phyloP scores from a whole-genome alignment of 345 rosid species.

The thale cress (Arabidopsis thaliana) region DNA sequence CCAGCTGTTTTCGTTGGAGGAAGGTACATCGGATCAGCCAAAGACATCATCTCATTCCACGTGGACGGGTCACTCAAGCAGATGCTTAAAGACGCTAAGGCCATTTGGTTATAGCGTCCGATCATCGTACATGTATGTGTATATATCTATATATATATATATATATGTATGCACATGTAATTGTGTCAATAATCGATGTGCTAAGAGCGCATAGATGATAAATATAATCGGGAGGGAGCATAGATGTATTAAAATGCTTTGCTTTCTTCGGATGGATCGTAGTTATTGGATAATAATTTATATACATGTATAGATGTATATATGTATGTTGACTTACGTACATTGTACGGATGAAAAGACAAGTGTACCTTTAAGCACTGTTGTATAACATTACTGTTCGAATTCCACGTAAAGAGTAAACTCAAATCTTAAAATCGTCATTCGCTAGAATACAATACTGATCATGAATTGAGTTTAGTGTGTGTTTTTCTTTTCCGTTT shows the following conservation, averaged over 20 bases:
- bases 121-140: constrained; percentile 22
- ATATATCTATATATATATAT: not conserved
- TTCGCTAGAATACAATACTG: not conserved
- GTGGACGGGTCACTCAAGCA: constrained; percentile 90
- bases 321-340: constrained; percentile 31
- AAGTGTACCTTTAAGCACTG: constrained; percentile 27
- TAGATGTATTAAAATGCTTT: constrained; percentile 41
- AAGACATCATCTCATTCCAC: constrained; percentile 88
- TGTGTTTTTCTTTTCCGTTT: not conserved
- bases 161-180: constrained; percentile 1
- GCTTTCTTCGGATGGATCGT: constrained; percentile 31
- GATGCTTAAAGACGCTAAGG: constrained; percentile 92
- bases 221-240: constrained; percentile 26
- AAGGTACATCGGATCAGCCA: constrained; percentile 82
- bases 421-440: constrained; percentile 21
- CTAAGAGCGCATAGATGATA: constrained; percentile 10
- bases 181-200: constrained; percentile 32
- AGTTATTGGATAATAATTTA: constrained; percentile 27
- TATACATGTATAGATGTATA: constrained; percentile 33
- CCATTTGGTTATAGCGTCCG: constrained; percentile 82
- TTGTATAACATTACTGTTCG: constrained; percentile 13
- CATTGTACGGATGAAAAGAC: constrained; percentile 42
- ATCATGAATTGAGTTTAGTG: not conserved
- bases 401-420: constrained; percentile 21
- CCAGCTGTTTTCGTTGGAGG: constrained; percentile 99